Conservation (phyloP, 2,329 filamentous ascomycete species). For the Colletotrichum eleusines region DNA sequence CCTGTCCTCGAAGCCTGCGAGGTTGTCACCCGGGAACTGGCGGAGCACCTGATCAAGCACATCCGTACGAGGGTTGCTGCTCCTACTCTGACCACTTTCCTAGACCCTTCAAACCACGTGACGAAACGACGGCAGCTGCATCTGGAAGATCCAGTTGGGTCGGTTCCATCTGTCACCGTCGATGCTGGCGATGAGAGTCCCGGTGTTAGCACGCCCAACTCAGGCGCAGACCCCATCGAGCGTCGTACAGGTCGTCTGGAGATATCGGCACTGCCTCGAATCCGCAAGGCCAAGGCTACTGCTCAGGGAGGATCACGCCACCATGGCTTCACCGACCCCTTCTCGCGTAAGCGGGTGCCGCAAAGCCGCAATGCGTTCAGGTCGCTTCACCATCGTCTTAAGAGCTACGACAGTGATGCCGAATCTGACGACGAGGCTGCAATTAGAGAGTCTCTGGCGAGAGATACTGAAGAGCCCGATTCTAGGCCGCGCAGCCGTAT, state of each 20-base stretch:
- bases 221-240: conserved; percentile 71
- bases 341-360: conserved; percentile 72
- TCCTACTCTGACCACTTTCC: conserved; percentile 81
- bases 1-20: conserved; percentile 88
- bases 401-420: conserved; percentile 80
- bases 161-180: conserved; percentile 61
- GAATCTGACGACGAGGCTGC: conserved; percentile 88
- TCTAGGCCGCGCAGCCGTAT: conserved; percentile 84
- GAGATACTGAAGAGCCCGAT: conserved; percentile 88
- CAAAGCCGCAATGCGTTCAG: conserved; percentile 73
- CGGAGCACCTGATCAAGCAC: conserved; percentile 88
- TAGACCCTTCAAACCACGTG: conserved; percentile 84
- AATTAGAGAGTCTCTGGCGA: conserved; percentile 69
- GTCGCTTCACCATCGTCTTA: conserved; percentile 83
- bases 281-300: conserved; percentile 75
- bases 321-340: conserved; percentile 75
- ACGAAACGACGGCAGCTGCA: conserved; percentile 85
- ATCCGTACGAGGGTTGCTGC: conserved; percentile 89
- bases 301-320: conserved; percentile 65
- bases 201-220: conserved; percentile 74
- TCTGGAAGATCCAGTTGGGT: conserved; percentile 49
- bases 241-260: conserved; percentile 68
- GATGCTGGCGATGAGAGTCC: conserved; percentile 73
- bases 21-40: conserved; percentile 82
- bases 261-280: conserved; percentile 77